A percentile compares a stretch with the other conserved stretches of the same genome.
Evolutionary conservation across 2,329 filamentous ascomycete species (phyloP).

Genomic region (Alternaria alternata): DNA sequence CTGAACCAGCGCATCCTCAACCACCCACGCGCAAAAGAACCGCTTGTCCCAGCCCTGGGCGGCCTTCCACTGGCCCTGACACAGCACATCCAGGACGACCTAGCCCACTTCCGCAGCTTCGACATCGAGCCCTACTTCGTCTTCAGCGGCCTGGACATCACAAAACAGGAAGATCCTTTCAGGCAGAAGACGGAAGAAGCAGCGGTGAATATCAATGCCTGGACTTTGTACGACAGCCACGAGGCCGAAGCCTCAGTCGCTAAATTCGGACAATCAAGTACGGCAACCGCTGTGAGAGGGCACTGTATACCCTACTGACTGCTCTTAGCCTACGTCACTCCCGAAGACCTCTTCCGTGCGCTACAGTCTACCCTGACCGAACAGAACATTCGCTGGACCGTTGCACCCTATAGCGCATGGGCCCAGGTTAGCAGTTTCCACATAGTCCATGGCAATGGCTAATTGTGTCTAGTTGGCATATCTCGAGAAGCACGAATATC

Average conservation of each 20-base stretch:
- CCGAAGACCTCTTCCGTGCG: conserved; percentile 77
- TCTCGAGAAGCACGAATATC: conserved; percentile 69
- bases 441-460: neutral
- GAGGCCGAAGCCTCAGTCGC: conserved; percentile 81
- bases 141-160: conserved; percentile 86
- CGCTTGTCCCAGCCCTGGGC: conserved; percentile 86
- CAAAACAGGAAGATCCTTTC: conserved; percentile 70
- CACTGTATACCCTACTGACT: conserved; percentile 18
- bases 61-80: conserved; percentile 83
- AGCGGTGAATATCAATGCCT: conserved; percentile 78
- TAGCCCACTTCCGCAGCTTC: conserved; percentile 74
- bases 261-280: conserved; percentile 87
- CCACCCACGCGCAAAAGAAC: conserved; percentile 71
- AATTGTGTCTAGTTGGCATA: conserved; percentile 71
- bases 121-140: conserved; percentile 85
- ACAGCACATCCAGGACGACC: conserved; percentile 76
- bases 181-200: conserved; percentile 68
- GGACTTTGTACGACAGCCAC: conserved; percentile 84
- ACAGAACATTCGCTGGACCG: conserved; percentile 75
- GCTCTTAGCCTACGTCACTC: conserved; percentile 65
- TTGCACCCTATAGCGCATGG: conserved; percentile 86
- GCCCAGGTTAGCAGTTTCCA: conserved; percentile 69
- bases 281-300: neutral
- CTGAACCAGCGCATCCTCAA: conserved; percentile 74
- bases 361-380: conserved; percentile 77